Evolutionary conservation across 176 grass and related monocot genomes (phyloP), one percentile per base, ranked within the genome.

Genomic region (Carex littledalei): DNA sequence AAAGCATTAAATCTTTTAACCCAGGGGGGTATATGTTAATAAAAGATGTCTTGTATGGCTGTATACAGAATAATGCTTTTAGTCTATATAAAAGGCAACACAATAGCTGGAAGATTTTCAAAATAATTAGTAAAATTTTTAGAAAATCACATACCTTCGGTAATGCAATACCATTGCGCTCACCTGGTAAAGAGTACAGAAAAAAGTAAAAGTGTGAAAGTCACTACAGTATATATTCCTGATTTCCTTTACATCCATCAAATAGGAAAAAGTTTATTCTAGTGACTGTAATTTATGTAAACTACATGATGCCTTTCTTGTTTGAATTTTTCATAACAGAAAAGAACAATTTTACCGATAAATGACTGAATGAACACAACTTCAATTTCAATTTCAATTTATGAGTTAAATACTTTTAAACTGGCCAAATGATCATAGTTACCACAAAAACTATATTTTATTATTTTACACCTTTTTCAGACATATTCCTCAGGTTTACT

Each of bases 1-100:
- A 94, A 13, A 87, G 67, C 52, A 93, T 72, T 8, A 94, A 89
- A 58, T 98, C 86, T 87, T 82, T 88, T 63, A 77, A 60, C 17
- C 68, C 68, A 12, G 2, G 37, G 3, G 68, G 68, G 39, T 72
- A 72, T 11, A 72, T 88, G 83, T 92, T 89, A 39, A 98, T 66
- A 84, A 81, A 93, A 65, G 82, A 72, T 52, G 9, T 20, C 18
- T 75, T 75, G 71, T 53, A 75, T 41, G 71, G 43, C 71, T 75
- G 43, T 22, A 52, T 49, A 22, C n/a, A 75, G 18, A 52, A 75
- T 21, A 74, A 71, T 45, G 67, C 1, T 75, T 52, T 14, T 75
- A 75, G 71, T 52, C 45, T 21, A 49, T 24, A 75, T 75, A 52
- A 75, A 76, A 76, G 8, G 26, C 3, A 50, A 75, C 11, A 75